Evolutionary conservation across 352 stramenopile species (phyloP), one percentile per base, ranked within the genome.

Genomic region (Thraustochytrium striatum): DNA sequence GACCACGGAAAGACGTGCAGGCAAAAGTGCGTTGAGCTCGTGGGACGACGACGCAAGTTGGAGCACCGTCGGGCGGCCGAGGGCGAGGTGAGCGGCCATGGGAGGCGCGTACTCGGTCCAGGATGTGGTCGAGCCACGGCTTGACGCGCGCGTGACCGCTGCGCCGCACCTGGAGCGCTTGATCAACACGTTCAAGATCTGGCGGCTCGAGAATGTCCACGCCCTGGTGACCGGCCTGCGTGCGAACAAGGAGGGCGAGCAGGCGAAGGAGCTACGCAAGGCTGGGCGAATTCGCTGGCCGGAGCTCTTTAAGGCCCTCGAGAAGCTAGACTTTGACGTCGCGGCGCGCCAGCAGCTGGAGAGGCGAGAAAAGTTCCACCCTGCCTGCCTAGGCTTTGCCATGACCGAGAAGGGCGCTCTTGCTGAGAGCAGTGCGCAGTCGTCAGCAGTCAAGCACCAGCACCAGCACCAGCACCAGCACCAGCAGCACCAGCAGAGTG

Each of bases 61-160:
- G n/a, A n/a, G n/a, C n/a, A n/a, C 35, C 9, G 59, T 25, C 1
- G 36, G 7, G 55, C 28, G 2, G 28, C 28, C 55, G 16, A 30
- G 55, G n/a, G 16, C 16, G 41, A 35, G 62, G 5, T 9, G 9
- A n/a, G 25, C 16, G 16, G 30, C 30, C 0, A 79, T 79, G 69
- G 69, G 69, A n/a, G 39, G 28, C 3, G 50, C 69, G 69, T 79
- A 79, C 55, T 79, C 69, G 13, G 69, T 79, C 1, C n/a, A 69
- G 32, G 69, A 79, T 21, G 47, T 79, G 52, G n/a, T 79, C 1
- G 69, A 62, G 38, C 69, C 69, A 0, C 57, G 13, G 30, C n/a
- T 79, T 25, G 69, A 79, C 21, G 35, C 35, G 0, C 57, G 53
- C n/a, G 55, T 79, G 13, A n/a, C 38, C 28, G 69, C 39, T 33